phyloP scores from a whole-genome alignment of 305 asterid genomes.

The Rubia balearica region DNA sequence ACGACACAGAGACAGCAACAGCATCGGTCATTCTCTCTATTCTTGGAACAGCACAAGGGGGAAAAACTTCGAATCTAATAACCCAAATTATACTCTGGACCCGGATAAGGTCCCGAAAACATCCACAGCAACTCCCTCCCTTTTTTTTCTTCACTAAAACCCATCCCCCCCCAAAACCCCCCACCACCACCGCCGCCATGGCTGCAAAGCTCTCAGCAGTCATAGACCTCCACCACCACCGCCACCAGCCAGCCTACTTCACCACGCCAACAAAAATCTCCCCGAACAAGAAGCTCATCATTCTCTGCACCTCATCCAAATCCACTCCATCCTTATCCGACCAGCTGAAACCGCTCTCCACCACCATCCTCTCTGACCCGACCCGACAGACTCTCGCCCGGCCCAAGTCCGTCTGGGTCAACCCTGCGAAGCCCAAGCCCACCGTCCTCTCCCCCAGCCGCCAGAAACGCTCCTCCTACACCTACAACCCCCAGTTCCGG shows the following conservation, averaged over 20 bases:
- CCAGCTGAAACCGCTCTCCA: constrained; percentile 79
- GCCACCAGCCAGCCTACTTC: constrained; percentile 32
- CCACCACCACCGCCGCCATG: constrained; percentile 15
- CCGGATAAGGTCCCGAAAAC: constrained; percentile 25
- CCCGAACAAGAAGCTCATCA: constrained; percentile 28
- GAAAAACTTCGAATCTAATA: no score
- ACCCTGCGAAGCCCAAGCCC: constrained; percentile 79
- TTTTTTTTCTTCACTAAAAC: background rate
- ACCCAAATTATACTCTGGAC: background rate
- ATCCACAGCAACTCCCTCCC: constrained; percentile 2
- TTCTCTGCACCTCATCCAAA: constrained; percentile 42
- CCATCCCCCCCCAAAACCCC: background rate
- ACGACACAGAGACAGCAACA: no score
- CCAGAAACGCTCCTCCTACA: constrained; percentile 56
- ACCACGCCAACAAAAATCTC: constrained; percentile 29
- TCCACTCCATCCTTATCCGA: constrained; percentile 65
- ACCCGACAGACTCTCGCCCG: constrained; percentile 49
- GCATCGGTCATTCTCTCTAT: no score
- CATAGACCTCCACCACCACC: constrained; percentile 21
- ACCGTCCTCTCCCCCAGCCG: constrained; percentile 79
- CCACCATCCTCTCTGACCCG: constrained; percentile 65
- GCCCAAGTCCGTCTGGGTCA: constrained; percentile 89
- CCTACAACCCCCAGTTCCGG: constrained; percentile 61
- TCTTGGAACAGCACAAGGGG: no score
- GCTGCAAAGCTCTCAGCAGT: constrained; percentile 36